phyloP scores from a whole-genome alignment of 768 basidiomycete species.

The Auriscalpium orientale region DNA sequence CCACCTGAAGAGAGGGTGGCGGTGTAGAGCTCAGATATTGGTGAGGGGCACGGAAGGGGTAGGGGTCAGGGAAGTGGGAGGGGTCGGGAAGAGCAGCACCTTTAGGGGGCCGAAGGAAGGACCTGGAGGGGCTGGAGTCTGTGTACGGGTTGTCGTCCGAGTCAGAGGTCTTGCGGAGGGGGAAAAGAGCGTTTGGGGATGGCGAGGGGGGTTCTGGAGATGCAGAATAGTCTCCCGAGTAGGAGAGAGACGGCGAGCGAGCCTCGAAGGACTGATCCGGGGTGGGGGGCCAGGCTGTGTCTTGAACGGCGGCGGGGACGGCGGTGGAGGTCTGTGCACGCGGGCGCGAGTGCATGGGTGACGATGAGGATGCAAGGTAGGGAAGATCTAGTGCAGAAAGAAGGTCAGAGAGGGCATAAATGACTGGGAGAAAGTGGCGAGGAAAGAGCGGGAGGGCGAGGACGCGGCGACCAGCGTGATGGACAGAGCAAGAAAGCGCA shows the following conservation, averaged over 20 bases:
- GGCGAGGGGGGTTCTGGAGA: slow-evolving; percentile 19
- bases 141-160: slow-evolving; percentile 30
- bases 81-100: slow-evolving; percentile 51
- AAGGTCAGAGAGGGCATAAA: not conserved
- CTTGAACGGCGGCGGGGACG: slow-evolving; percentile 14
- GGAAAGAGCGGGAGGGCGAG: not conserved
- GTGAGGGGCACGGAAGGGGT: slow-evolving; percentile 51
- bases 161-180: slow-evolving; percentile 34
- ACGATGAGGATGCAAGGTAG: slow-evolving; percentile 17
- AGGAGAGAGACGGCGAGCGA: slow-evolving; percentile 21
- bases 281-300: slow-evolving; percentile 21
- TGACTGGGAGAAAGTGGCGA: not conserved
- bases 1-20: slow-evolving; percentile 61
- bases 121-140: slow-evolving; percentile 25
- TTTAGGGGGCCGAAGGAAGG: slow-evolving; percentile 35
- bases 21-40: slow-evolving; percentile 35
- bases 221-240: slow-evolving; percentile 22
- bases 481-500: not conserved
- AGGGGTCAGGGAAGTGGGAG: slow-evolving; percentile 63
- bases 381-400: not conserved
- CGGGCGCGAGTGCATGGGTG: slow-evolving; percentile 26
- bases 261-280: slow-evolving; percentile 15
- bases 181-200: slow-evolving; percentile 25
- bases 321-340: slow-evolving; percentile 33
- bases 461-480: not conserved